phyloP scores from a whole-genome alignment of 495 filamentous ascomycete species.

The Hypomontagnella monticulosa region DNA sequence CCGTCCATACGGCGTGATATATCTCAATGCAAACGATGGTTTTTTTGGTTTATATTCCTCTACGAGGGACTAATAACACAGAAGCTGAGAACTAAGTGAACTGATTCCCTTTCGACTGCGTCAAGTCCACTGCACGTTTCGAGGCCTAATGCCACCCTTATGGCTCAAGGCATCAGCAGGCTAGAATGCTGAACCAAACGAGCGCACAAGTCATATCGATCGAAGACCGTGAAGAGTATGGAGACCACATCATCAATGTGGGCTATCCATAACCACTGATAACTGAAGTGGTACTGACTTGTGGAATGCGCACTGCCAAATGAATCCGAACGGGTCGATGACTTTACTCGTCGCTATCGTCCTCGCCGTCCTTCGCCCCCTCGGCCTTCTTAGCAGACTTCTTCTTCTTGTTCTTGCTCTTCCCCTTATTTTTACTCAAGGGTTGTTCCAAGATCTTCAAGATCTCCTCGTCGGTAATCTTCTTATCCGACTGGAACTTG shows the following conservation, averaged over 20 bases:
- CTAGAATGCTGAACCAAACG: slow-evolving; percentile 12
- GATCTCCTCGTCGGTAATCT: slow-evolving; percentile 94
- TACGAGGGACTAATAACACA: slow-evolving; percentile 36
- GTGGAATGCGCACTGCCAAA: slow-evolving; percentile 3
- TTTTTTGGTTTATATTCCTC: slow-evolving; percentile 22
- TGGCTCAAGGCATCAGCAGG: slow-evolving; percentile 3
- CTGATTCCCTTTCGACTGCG: slow-evolving; percentile 5
- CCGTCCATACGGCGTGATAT: not conserved
- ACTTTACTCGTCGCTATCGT: slow-evolving; percentile 47
- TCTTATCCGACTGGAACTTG: slow-evolving; percentile 93
- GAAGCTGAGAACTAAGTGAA: slow-evolving; percentile 18
- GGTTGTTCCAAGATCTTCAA: slow-evolving; percentile 92
- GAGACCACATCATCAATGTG: not conserved
- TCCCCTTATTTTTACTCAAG: slow-evolving; percentile 75
- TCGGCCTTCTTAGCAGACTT: slow-evolving; percentile 74
- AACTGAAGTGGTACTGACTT: slow-evolving; percentile 14
- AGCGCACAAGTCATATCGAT: slow-evolving; percentile 15
- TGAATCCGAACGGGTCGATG: not conserved
- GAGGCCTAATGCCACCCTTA: not conserved
- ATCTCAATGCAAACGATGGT: slow-evolving; percentile 17
- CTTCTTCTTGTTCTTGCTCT: slow-evolving; percentile 93
- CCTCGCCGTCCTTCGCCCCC: slow-evolving; percentile 47
- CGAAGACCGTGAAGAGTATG: slow-evolving; percentile 9
- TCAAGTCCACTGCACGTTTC: slow-evolving; percentile 13
- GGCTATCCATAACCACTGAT: slow-evolving; percentile 2